Conservation (phyloP, 1,284 basidiomycete species). For the Microbotryum silenes-acaulis region DNA sequence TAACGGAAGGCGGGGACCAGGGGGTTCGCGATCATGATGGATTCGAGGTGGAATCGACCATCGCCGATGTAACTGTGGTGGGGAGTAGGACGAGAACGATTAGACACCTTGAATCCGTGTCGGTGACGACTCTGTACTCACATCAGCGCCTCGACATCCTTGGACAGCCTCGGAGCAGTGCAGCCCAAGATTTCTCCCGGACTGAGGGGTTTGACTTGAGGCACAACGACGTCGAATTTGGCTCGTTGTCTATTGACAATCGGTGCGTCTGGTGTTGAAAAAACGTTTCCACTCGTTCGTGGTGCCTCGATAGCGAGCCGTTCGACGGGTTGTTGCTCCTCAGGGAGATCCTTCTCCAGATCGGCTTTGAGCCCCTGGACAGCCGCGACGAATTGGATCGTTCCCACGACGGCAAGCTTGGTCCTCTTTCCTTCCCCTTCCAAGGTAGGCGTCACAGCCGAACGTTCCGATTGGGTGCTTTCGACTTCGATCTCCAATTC, state of each 20-base stretch:
- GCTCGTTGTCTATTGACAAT: conserved; percentile 21
- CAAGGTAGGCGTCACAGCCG: not conserved
- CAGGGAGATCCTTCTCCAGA: conserved; percentile 41
- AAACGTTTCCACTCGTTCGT: too few relatives aligned
- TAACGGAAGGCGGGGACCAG: conserved; percentile 93
- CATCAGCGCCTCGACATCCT: conserved; percentile 77
- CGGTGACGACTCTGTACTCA: conserved; percentile 43
- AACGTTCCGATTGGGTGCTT: not conserved
- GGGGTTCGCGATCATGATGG: conserved; percentile 99
- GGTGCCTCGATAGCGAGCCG: conserved; percentile 25
- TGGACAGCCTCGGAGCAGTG: conserved; percentile 71
- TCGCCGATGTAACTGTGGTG: conserved; percentile 81
- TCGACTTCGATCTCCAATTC: conserved; percentile 30
- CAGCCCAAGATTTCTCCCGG: conserved; percentile 97
- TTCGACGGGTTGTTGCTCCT: not conserved
- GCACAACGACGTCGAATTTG: conserved; percentile 71
- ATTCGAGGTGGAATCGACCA: conserved; percentile 95
- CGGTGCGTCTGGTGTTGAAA: not conserved
- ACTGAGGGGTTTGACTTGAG: conserved; percentile 84
- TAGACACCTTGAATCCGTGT: conserved; percentile 1
- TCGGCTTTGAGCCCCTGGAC: conserved; percentile 77
- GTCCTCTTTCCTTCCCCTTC: conserved; percentile 14
- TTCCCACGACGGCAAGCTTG: conserved; percentile 74
- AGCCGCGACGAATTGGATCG: conserved; percentile 89
- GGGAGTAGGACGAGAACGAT: not conserved